phyloP scores from a whole-genome alignment of 345 rosid species.

The Turnera subulata region DNA sequence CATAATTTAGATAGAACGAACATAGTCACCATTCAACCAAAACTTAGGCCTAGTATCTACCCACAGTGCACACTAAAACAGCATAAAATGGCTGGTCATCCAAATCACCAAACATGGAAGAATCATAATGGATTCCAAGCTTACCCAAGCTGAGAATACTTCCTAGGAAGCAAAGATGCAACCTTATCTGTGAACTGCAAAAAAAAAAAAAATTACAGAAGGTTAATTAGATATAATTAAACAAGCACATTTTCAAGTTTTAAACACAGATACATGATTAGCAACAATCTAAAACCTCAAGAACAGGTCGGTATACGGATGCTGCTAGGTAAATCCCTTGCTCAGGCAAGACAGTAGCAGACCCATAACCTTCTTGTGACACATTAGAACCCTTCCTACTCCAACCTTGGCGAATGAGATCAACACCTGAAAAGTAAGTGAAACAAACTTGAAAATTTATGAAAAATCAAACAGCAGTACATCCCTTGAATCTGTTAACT shows the following conservation, averaged over 20 bases:
- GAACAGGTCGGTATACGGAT: conserved; percentile 88
- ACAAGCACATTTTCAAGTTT: conserved; percentile 3
- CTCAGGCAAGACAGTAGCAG: conserved; percentile 96
- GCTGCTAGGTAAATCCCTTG: conserved; percentile 98
- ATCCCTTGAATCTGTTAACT: no score
- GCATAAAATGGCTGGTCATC: conserved; percentile 3
- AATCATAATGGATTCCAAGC: conserved; percentile 20
- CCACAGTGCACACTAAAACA: neutral
- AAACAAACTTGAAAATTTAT: conserved; percentile 3
- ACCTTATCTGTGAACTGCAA: conserved; percentile 92
- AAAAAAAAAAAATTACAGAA: conserved; percentile 24
- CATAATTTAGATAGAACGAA: conserved; percentile 7
- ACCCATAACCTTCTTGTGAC: conserved; percentile 90
- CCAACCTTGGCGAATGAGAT: conserved; percentile 91
- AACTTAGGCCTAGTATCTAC: neutral
- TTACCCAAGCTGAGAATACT: conserved; percentile 91
- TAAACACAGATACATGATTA: neutral
- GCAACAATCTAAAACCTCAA: conserved; percentile 57
- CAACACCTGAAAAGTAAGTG: conserved; percentile 44
- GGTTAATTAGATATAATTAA: no score
- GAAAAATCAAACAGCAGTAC: conserved; percentile 1
- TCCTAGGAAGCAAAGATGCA: conserved; percentile 77
- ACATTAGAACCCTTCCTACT: conserved; percentile 73
- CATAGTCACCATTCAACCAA: neutral
- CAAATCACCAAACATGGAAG: conserved; percentile 8